Evolutionary conservation across 495 filamentous ascomycete species (phyloP).

Genomic region (Letharia lupina): DNA sequence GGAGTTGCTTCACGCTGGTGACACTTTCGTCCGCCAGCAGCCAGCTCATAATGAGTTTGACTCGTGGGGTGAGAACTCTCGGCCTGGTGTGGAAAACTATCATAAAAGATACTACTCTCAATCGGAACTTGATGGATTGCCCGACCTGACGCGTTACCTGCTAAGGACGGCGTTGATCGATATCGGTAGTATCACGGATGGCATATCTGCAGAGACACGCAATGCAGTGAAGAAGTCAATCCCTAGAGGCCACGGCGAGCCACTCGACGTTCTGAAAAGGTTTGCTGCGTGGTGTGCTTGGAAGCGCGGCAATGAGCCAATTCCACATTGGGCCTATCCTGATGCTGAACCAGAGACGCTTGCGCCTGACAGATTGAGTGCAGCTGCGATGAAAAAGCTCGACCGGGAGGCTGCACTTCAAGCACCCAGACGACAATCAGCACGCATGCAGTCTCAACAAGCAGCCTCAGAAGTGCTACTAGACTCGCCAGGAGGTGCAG

Average conservation of each 20-base stretch:
- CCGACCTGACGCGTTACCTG: constrained; percentile 55
- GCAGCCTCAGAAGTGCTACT: constrained; percentile 3
- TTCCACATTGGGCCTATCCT: constrained; percentile 56
- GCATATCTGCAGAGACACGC: constrained; percentile 45
- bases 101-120: constrained; percentile 61
- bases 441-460: constrained; percentile 25
- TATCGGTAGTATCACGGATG: constrained; percentile 52
- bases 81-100: constrained; percentile 38
- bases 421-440: constrained; percentile 26
- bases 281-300: constrained; percentile 67
- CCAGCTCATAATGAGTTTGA: constrained; percentile 54
- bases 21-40: constrained; percentile 45
- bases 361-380: constrained; percentile 27
- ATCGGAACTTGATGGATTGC: constrained; percentile 59
- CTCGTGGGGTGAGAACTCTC: constrained; percentile 43
- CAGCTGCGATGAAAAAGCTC: constrained; percentile 27
- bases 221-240: constrained; percentile 58
- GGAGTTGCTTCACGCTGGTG: constrained; percentile 48
- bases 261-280: constrained; percentile 48
- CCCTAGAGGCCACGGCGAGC: constrained; percentile 54
- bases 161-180: constrained; percentile 62
- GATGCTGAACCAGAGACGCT: constrained; percentile 29
- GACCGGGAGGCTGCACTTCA: constrained; percentile 27
- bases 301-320: constrained; percentile 63
- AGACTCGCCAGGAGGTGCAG: not conserved